Conservation (phyloP, 768 basidiomycete species). For the Cubamyces lactineus region DNA sequence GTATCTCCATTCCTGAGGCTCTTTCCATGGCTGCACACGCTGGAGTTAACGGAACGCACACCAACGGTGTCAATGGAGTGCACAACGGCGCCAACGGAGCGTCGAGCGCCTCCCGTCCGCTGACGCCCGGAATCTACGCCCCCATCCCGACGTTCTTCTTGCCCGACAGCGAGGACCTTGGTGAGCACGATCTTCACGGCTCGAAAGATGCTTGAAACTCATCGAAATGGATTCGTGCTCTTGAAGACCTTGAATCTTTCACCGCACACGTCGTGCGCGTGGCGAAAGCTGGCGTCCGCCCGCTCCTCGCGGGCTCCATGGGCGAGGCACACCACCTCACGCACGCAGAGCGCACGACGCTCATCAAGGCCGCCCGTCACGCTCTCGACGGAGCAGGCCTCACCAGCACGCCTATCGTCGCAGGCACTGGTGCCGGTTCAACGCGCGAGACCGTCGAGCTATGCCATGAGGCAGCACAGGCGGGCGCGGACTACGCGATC, state of each 20-base stretch:
- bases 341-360: conserved; percentile 39
- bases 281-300: conserved; percentile 45
- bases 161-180: conserved; percentile 76
- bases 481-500: conserved; percentile 87
- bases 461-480: conserved; percentile 73
- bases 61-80: conserved; percentile 18
- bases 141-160: conserved; percentile 89
- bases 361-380: conserved; percentile 48
- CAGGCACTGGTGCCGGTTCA: conserved; percentile 82
- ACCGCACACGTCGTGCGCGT: conserved; percentile 44
- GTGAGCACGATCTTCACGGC: conserved; percentile 45
- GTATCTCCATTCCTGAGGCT: not conserved
- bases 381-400: conserved; percentile 72
- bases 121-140: conserved; percentile 79
- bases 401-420: conserved; percentile 65
- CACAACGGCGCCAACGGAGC: conserved; percentile 14
- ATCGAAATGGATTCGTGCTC: not conserved
- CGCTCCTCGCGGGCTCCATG: conserved; percentile 44
- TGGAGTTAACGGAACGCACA: not conserved
- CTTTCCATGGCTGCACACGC: not conserved
- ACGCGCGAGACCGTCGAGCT: conserved; percentile 82
- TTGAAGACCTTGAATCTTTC: conserved; percentile 45
- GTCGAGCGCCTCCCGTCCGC: conserved; percentile 46
- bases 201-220: not conserved
- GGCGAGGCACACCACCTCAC: conserved; percentile 54